Conservation (phyloP, 768 basidiomycete species). For the Russula dissimulans region DNA sequence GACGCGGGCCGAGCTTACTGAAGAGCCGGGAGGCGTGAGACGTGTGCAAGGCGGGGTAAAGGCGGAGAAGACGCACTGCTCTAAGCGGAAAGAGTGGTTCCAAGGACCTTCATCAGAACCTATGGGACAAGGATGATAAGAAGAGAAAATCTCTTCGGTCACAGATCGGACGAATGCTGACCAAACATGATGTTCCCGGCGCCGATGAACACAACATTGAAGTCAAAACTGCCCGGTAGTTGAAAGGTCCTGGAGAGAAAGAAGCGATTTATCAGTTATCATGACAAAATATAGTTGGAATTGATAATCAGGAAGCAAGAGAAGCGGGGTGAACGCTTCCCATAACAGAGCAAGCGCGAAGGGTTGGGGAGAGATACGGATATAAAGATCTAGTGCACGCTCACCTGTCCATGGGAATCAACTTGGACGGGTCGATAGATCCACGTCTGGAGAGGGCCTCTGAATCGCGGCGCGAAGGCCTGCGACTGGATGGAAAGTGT, state of each 20-base stretch:
- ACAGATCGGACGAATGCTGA: constrained; percentile 23
- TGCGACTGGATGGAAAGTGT: constrained; percentile 30
- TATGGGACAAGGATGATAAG: constrained; percentile 23
- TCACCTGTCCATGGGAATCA: constrained; percentile 75
- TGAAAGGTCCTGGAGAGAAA: constrained; percentile 31
- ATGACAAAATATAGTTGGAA: constrained; percentile 2
- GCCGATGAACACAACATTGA: constrained; percentile 92
- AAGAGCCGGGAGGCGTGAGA: constrained; percentile 10
- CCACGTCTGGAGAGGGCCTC: constrained; percentile 50
- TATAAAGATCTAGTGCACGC: neutral
- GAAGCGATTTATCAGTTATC: constrained; percentile 11
- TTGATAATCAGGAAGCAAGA: constrained; percentile 8
- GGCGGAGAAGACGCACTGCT: constrained; percentile 48
- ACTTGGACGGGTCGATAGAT: constrained; percentile 70
- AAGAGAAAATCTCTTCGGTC: neutral
- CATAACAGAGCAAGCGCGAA: neutral
- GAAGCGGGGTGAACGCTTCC: neutral
- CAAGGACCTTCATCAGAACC: constrained; percentile 85
- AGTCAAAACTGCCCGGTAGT: constrained; percentile 60
- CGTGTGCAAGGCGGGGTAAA: neutral
- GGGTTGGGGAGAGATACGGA: neutral
- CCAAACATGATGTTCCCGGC: constrained; percentile 99
- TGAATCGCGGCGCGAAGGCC: constrained; percentile 36
- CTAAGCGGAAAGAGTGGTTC: constrained; percentile 88
- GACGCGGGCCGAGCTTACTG: constrained; percentile 90